Percentiles rank a stretch among this genome's conserved stretches.
These are phyloP conservation scores for Thoreauomyces humboldtii DNA, from an alignment of 192 early-diverging fungal species.

Conservation along the genomic window DNA sequence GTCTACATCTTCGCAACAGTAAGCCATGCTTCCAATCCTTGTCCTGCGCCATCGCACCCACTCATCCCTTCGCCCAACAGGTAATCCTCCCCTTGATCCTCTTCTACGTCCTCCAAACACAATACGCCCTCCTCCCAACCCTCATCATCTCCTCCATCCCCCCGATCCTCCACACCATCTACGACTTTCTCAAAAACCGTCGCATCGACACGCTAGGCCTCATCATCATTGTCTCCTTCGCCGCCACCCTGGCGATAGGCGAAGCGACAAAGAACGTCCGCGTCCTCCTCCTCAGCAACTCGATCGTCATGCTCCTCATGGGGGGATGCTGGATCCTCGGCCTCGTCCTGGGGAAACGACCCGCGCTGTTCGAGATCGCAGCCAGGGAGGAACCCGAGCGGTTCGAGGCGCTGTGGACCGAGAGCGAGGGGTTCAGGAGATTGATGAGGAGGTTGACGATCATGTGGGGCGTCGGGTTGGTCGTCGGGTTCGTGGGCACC, in stretches of 20 bases:
- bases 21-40: no score
- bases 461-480: neutral
- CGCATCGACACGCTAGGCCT: neutral
- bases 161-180: neutral
- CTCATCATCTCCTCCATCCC: neutral
- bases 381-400: neutral
- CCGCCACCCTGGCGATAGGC: neutral
- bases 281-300: conserved; percentile 3
- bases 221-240: conserved; percentile 4
- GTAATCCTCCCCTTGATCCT: neutral
- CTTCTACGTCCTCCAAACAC: neutral
- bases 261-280: neutral
- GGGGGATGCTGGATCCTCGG: neutral
- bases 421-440: neutral
- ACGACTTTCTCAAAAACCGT: neutral
- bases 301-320: neutral
- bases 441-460: neutral
- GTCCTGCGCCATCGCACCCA: no score
- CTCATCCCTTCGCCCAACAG: no score
- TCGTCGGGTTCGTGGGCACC: neutral
- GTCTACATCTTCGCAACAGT: no score
- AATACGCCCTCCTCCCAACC: neutral
- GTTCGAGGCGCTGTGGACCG: neutral
- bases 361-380: neutral
- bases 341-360: neutral